Evolutionary conservation across 768 basidiomycete species (phyloP).

Genomic region (Pisolithus marmoratus): DNA sequence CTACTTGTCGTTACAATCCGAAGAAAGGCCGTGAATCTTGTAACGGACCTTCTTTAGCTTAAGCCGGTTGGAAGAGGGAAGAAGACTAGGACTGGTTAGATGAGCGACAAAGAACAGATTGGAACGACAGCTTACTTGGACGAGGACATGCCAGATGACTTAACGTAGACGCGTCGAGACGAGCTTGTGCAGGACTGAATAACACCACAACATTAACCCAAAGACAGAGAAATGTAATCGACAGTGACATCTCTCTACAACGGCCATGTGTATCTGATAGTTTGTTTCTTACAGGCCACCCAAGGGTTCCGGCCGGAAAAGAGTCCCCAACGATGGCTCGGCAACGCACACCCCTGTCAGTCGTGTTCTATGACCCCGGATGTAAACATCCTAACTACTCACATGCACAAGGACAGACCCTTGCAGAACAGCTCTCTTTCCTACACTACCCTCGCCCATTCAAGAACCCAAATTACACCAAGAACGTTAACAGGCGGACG

Average conservation of each 20-base stretch:
- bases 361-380: neutral
- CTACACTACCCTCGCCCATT: constrained; percentile 67
- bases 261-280: neutral
- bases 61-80: constrained; percentile 56
- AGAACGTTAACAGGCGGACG: constrained; percentile 65
- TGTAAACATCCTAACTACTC: neutral
- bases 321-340: neutral
- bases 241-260: too few species aligned
- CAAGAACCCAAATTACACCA: constrained; percentile 67
- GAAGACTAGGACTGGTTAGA: constrained; percentile 3
- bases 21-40: neutral
- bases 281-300: neutral
- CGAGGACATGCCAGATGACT: too few species aligned
- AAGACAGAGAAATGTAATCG: too few species aligned
- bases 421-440: constrained; percentile 72
- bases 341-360: neutral
- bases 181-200: too few species aligned
- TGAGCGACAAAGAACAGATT: neutral
- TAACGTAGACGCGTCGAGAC: too few species aligned
- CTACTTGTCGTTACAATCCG: neutral
- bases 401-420: constrained; percentile 38
- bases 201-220: too few species aligned
- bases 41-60: constrained; percentile 45
- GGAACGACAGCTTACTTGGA: too few species aligned
- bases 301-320: neutral